Percentiles rank a stretch among this genome's conserved stretches.
These are phyloP conservation scores for Eremochloa ophiuroides DNA, from an alignment of 176 grass and related monocot genomes.

Conservation along the genomic window DNA sequence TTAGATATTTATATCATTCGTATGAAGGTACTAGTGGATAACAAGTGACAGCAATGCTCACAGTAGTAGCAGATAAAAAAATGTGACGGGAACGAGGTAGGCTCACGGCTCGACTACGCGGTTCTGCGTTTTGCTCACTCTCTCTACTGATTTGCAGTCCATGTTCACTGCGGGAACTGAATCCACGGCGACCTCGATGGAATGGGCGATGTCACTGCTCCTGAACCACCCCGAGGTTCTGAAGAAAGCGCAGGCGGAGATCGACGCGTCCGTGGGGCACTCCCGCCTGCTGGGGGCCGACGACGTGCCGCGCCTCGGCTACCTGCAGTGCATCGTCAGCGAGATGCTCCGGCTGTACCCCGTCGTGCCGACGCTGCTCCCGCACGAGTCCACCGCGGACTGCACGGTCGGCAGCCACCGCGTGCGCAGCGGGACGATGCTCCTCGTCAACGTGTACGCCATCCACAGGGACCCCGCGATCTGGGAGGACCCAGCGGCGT, in stretches of 20 bases:
- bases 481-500: slow-evolving; percentile 35
- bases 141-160: background rate
- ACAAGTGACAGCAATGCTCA: no score
- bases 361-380: slow-evolving; percentile 30
- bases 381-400: slow-evolving; percentile 46
- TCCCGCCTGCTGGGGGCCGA: slow-evolving; percentile 32
- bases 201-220: slow-evolving; percentile 60
- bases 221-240: slow-evolving; percentile 52
- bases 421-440: slow-evolving; percentile 38
- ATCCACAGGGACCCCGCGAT: slow-evolving; percentile 43
- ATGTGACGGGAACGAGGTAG: no score
- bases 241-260: slow-evolving; percentile 27
- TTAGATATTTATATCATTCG: no score
- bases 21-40: no score
- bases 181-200: slow-evolving; percentile 28
- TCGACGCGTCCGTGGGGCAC: slow-evolving; percentile 28
- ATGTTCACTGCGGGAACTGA: slow-evolving; percentile 40
- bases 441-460: slow-evolving; percentile 56
- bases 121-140: background rate
- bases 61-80: no score
- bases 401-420: slow-evolving; percentile 52
- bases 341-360: slow-evolving; percentile 70
- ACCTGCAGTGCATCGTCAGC: slow-evolving; percentile 48
- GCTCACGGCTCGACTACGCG: background rate
- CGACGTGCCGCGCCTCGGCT: slow-evolving; percentile 46